These are phyloP conservation scores for Tylopilus vinaceipallidus DNA, from an alignment of 768 basidiomycete species.

Conservation along the genomic window DNA sequence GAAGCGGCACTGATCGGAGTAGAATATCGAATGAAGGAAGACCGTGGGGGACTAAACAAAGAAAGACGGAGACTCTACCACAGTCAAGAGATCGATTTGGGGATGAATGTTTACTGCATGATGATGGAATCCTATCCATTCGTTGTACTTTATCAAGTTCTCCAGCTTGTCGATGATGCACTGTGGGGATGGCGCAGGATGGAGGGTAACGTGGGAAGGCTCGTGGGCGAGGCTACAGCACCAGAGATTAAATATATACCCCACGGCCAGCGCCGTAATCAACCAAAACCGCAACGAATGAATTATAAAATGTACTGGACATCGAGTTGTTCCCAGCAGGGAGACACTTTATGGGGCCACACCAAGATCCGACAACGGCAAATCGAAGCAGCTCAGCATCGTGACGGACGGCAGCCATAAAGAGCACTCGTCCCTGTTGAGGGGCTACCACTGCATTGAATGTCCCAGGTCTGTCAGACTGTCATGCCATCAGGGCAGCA, in stretches of 20 bases:
- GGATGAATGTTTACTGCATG: slow-evolving; percentile 2
- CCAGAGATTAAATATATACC: no score
- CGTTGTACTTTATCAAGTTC: slow-evolving; percentile 12
- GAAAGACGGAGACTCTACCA: slow-evolving; percentile 13
- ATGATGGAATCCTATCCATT: slow-evolving; percentile 10
- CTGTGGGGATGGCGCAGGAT: slow-evolving; percentile 12
- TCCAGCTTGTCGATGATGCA: slow-evolving; percentile 8
- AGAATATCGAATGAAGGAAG: slow-evolving; percentile 4
- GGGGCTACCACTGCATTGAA: not conserved
- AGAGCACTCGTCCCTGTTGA: slow-evolving; percentile 1
- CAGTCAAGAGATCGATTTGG: slow-evolving; percentile 1
- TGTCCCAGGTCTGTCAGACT: no score
- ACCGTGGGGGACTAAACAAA: not conserved
- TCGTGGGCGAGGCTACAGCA: not conserved
- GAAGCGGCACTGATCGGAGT: slow-evolving; percentile 7
- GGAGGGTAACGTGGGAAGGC: slow-evolving; percentile 20
- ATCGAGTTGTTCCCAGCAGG: no score
- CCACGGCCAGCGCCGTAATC: no score
- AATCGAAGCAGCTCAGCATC: not conserved
- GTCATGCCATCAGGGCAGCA: no score
- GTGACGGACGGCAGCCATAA: not conserved
- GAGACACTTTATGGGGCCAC: no score
- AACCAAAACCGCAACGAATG: slow-evolving; percentile 9
- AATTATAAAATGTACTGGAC: no score
- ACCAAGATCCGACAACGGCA: no score